Base-by-base conservation (phyloP, 2,329 filamentous ascomycete genomes). In the Clonostachys sp. region DNA sequence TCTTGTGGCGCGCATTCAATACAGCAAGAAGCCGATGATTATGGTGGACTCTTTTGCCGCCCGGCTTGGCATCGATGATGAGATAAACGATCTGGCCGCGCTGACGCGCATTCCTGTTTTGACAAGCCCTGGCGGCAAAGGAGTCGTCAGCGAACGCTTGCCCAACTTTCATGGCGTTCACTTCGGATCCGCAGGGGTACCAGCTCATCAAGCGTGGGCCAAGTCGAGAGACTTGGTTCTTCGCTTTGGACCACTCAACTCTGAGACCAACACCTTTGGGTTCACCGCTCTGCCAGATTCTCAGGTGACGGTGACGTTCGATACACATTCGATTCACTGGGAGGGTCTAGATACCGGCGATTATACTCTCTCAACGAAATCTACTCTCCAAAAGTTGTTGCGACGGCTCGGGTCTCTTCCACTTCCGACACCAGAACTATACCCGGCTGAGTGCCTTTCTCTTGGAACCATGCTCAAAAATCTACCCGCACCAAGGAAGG, bases 91-190 rank as follows among this genome's bases (percentile, higher is more conserved):
- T 9, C 72, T 95, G 14, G 72, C 95, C 45, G 74, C 84, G 51
- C 88, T 85, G 64, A 87, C 88, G 1, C 74, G 81, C 5, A 71
- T 95, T 8, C 90, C 91, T 5, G 86, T 88, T 0, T 95, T 94
- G 56, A 87, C 91, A n/a, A 87, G 89, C 0, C 89, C 90, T 3
- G 95, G 95, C 87, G 90, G 90, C 42, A 95, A 95, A 70, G 81
- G 89, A 16, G 87, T 87, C 17, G 79, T 95, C 43, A 79, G 94
- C 57, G 90, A 96, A 65, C 79, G 78, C 3, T 77, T 87, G 42
- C 72, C 77, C 16, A 87, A 81, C 59, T 95, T 86, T 55, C 87
- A 87, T 18, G 91, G 91, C 53, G 87, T 95, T 6, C 95, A 95
- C 87, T 0, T 83, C 84, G 42, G 77, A 94, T 9, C 77, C 82